phyloP scores from a whole-genome alignment of 2,329 filamentous ascomycete genomes.

The Talaromyces sp. region DNA sequence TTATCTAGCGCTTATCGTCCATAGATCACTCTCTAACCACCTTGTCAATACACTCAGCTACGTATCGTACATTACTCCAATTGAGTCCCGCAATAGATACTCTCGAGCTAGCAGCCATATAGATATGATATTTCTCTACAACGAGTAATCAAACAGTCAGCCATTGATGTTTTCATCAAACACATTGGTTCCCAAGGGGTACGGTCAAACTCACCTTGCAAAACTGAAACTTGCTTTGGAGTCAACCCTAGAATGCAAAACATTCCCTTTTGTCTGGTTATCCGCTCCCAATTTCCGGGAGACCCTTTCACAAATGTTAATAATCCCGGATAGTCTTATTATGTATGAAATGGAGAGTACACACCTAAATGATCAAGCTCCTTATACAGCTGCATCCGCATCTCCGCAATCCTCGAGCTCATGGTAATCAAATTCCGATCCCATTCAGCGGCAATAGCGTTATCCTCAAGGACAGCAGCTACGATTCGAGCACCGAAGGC shows the following conservation, averaged over 20 bases:
- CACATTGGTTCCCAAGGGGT: neutral
- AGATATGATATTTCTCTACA: neutral
- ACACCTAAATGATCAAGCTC: conserved; percentile 70
- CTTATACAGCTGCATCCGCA: conserved; percentile 71
- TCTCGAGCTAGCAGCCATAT: neutral
- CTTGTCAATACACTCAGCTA: neutral
- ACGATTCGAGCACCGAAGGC: conserved; percentile 84
- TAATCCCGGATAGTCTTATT: neutral
- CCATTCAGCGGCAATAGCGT: conserved; percentile 76
- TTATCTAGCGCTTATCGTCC: too few relatives aligned
- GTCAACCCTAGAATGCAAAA: conserved; percentile 44
- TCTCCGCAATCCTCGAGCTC: conserved; percentile 87
- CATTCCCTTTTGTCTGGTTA: conserved; percentile 84
- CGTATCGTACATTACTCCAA: neutral
- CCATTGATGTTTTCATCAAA: neutral
- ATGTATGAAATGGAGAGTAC: neutral
- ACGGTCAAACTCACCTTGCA: neutral
- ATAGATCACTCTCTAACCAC: too few relatives aligned
- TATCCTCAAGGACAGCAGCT: conserved; percentile 71
- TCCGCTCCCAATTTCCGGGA: conserved; percentile 91
- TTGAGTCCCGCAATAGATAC: neutral
- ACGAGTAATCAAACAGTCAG: neutral
- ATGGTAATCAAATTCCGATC: conserved; percentile 82
- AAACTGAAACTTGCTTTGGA: neutral
- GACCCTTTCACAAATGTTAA: conserved; percentile 47